Base-by-base conservation (phyloP, 2,329 filamentous ascomycete genomes). In the Xylaria arbuscula region DNA sequence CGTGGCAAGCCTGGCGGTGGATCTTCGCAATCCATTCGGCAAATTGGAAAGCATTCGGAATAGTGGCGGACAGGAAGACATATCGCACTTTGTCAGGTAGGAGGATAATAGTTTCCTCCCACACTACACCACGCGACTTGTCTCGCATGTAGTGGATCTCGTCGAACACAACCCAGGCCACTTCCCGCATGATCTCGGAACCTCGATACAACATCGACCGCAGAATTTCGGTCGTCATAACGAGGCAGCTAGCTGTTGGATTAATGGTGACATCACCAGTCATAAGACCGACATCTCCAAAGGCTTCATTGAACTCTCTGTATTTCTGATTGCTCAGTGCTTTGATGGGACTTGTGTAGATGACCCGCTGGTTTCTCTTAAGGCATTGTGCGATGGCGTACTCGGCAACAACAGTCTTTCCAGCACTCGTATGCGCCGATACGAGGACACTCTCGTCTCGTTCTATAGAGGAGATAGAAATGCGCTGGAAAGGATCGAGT, bases 201-300 rank as follows among this genome's bases (percentile, higher is more conserved):
- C 96, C 96, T 74, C 96, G 89, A 81, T 99, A 99, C 82, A 99
- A 80, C 96, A 99, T 99, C 19, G 95, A 98, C 57, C 96, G 92
- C 78, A 99, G 82, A 93, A 99, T 99, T 84, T 99, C 96, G 0
- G 96, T 99, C 0, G 96, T 99, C 96, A 99, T 99, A 76, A 99
- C 96, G 67, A 99, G 85, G 80, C 96, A 99, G 68, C 94, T 98
- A 15, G 96, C 96, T 3, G 96, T 98, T 3, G 97, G 97, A 80
- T 99, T 99, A 81, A 99, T 99, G 28, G 96, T 99, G 71, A 98
- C 95, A 87, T 99, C 96, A 77, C 96, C 96, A 5, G 96, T 99
- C 95, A 99, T 98, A 70, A 99, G 86, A 67, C 96, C 96, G 60
- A 98, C 95, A 78, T 99, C 96, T 67, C 94, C 95, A 82, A 99